Conservation (phyloP, 768 basidiomycete species). For the Auriscalpium orientale region DNA sequence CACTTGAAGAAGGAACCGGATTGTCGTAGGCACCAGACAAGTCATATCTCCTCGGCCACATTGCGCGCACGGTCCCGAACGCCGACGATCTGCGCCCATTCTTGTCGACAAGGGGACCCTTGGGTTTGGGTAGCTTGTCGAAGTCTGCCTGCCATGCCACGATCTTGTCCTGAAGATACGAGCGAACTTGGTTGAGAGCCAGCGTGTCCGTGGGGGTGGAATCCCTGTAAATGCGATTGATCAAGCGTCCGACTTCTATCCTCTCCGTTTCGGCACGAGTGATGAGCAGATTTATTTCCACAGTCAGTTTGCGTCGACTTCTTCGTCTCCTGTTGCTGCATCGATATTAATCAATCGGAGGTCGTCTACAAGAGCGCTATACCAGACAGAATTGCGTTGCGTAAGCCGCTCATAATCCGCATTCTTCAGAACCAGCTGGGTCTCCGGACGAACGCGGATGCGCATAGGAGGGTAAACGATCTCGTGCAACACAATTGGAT, state of each 20-base stretch:
- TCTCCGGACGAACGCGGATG: conserved; percentile 80
- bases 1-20: conserved; percentile 50
- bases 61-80: conserved; percentile 62
- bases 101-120: conserved; percentile 40
- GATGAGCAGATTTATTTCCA: conserved; percentile 61
- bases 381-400: conserved; percentile 66
- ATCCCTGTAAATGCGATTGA: conserved; percentile 76
- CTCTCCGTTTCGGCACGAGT: conserved; percentile 67
- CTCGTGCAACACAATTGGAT: conserved; percentile 77
- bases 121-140: conserved; percentile 72
- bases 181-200: conserved; percentile 78
- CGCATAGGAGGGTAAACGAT: conserved; percentile 84
- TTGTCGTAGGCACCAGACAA: conserved; percentile 46
- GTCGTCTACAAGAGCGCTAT: conserved; percentile 66
- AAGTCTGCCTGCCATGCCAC: conserved; percentile 97
- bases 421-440: conserved; percentile 86
- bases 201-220: conserved; percentile 79
- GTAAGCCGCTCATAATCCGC: conserved; percentile 77
- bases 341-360: conserved; percentile 72
- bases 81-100: conserved; percentile 43
- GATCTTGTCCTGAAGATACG: conserved; percentile 85
- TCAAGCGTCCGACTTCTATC: conserved; percentile 60
- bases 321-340: conserved; percentile 71
- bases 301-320: conserved; percentile 55
- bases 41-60: conserved; percentile 63